Conservation (phyloP, 345 rosid species). For the Atalantia buxifolia region DNA sequence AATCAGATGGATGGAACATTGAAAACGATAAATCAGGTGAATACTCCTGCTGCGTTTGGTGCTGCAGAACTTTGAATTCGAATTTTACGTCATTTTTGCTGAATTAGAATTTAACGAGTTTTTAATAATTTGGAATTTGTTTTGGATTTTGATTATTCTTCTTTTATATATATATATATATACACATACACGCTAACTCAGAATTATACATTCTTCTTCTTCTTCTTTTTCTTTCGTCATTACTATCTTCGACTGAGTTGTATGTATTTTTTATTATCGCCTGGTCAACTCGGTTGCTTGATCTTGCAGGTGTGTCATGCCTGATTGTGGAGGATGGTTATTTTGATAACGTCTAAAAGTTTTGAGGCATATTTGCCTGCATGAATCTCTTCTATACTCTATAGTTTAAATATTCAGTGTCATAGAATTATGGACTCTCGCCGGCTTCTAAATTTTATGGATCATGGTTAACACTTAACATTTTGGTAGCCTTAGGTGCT, state of each 20-base stretch:
- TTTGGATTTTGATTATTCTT: no score
- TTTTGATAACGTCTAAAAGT: conserved; percentile 3
- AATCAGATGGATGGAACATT: not conserved
- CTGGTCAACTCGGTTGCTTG: not conserved
- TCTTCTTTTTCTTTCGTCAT: not conserved
- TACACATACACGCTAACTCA: no score
- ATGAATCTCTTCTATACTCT: not conserved
- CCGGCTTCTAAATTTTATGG: conserved; percentile 19
- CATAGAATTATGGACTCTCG: conserved; percentile 11
- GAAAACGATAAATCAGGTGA: not conserved
- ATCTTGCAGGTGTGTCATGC: conserved; percentile 6
- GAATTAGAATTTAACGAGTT: not conserved
- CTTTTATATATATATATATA: no score
- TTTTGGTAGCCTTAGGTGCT: not conserved
- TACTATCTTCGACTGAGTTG: not conserved
- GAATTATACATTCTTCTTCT: no score
- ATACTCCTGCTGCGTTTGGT: not conserved
- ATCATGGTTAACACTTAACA: conserved; percentile 26
- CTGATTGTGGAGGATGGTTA: conserved; percentile 5
- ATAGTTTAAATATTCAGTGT: not conserved
- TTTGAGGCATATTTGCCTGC: conserved; percentile 9
- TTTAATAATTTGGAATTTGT: not conserved
- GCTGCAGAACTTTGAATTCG: not conserved
- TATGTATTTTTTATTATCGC: not conserved
- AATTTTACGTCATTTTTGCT: not conserved